Evolutionary conservation across 768 basidiomycete species (phyloP), one percentile per base, ranked within the genome.

Genomic region (Dioszegia hungarica): DNA sequence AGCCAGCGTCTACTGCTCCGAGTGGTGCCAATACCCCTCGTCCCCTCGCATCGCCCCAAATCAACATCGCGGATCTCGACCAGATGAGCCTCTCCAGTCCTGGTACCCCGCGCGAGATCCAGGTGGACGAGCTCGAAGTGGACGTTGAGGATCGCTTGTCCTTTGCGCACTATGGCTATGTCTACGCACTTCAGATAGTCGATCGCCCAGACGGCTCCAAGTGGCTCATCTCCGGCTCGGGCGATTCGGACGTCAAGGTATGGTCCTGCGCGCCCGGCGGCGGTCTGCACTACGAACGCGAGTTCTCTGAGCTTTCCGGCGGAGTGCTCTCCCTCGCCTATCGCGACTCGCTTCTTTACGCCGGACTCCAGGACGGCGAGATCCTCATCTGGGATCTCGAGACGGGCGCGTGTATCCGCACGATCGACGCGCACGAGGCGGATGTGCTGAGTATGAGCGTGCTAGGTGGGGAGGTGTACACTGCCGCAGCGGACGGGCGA

Each of bases 91-190:
- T 22, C 22, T 14, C 40, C 48, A 10, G 25, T 20, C 20, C 59
- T 10, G 38, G 28, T 36, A 27, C 47, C 15, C 39, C 63, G 24
- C 49, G 57, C 43, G 22, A 56, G 20, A 29, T 29, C 11, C 3
- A 5, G 9, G 65, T 63, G 6, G 54, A 56, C 9, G 66, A 70
- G 41, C 47, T 74, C 2, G 62, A 80, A 48, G 84, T 94, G 20
- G 83, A 85, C 0, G 78, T 82, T 12, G 78, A 78, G 53, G 88
- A 90, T 63, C 86, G 91, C 28, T 79, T 91, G 25, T 85, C 88
- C 63, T 88, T 89, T 0, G 94, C 92, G 2, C 94, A 98, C 75
- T 93, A 85, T 72, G 94, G 94, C 9, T 98, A 98, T 69, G 82
- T 97, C 12, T 93, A 94, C 71, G 90, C 87, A 65, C 85, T 91